Base-by-base conservation (phyloP, 148 eudicot genomes). In the Euryodendron excelsum region DNA sequence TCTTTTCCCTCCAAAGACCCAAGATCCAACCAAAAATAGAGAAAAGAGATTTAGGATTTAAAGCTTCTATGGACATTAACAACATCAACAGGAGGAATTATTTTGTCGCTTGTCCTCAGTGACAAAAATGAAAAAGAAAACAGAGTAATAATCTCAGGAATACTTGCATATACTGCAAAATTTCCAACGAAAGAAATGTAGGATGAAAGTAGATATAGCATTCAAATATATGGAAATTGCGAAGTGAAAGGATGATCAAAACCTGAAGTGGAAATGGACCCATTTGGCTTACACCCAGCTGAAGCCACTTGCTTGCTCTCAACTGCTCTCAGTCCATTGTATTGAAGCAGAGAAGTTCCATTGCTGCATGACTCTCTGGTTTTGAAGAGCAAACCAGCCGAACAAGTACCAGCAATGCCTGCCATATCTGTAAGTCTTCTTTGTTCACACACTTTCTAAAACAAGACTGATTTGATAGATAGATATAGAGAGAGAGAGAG, bases 201-300 rank as follows among this genome's bases (percentile, higher is more conserved):
- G n/a, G n/a, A n/a, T n/a, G n/a, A n/a, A n/a, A n/a, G n/a, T n/a
- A n/a, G n/a, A n/a, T n/a, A n/a, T n/a, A n/a, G n/a, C n/a, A n/a
- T n/a, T n/a, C 7, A 39, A 39, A 39, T 39, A 39, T 39, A 39
- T 39, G 3, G 44, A 12, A 62, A 10, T 28, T 34, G 12, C 0
- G 13, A 18, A 55, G 20, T 27, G 63, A 47, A 39, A 74, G 20
- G 34, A 77, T 56, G 58, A 31, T 79, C 68, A 33, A 70, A 14
- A 86, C 88, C 88, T 63, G 82, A 81, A 78, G 82, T 23, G 5
- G 80, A 74, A 75, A 78, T 33, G 53, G 39, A 41, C 71, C 80
- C 84, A 52, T 74, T 78, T 8, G 78, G 69, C 69, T 75, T 78
- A 44, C 2, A 63, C 74, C 78, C 39, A 76, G 63, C 17, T 6